These are phyloP conservation scores for Canna indica DNA, from an alignment of 176 grass and related monocot genomes.

Conservation along the genomic window DNA sequence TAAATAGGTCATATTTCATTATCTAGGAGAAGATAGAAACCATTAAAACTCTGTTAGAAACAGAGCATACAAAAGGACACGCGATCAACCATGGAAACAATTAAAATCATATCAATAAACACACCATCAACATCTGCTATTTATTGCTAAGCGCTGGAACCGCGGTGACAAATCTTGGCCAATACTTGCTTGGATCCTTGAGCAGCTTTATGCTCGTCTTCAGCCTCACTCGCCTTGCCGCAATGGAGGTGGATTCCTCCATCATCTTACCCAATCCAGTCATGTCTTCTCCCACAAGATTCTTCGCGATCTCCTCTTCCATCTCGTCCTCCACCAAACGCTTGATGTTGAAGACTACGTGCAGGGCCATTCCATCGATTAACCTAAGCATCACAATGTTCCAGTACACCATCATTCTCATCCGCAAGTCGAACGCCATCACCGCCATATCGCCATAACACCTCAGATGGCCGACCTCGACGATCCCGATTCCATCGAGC, in stretches of 20 bases:
- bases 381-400: slow-evolving; percentile 34
- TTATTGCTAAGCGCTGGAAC: background rate
- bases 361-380: slow-evolving; percentile 33
- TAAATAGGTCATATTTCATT: too few relatives aligned
- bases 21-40: too few relatives aligned
- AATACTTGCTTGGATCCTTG: slow-evolving; percentile 35
- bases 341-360: slow-evolving; percentile 25
- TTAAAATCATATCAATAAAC: too few relatives aligned
- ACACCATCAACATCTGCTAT: background rate
- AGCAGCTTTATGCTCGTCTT: slow-evolving; percentile 46
- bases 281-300: slow-evolving; percentile 21
- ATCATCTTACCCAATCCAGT: slow-evolving; percentile 33
- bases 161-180: too few relatives aligned
- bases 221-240: slow-evolving; percentile 24
- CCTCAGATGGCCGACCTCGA: slow-evolving; percentile 33
- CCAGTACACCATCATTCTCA: slow-evolving; percentile 39
- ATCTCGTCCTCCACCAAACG: slow-evolving; percentile 31
- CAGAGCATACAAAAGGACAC: too few relatives aligned
- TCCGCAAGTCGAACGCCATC: slow-evolving; percentile 39
- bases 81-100: too few relatives aligned
- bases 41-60: too few relatives aligned
- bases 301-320: slow-evolving; percentile 19
- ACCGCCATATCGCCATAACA: background rate
- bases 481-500: slow-evolving; percentile 19
- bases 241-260: slow-evolving; percentile 12